phyloP scores from a whole-genome alignment of 2,329 filamentous ascomycete species.

The Neocucurbitaria cava region DNA sequence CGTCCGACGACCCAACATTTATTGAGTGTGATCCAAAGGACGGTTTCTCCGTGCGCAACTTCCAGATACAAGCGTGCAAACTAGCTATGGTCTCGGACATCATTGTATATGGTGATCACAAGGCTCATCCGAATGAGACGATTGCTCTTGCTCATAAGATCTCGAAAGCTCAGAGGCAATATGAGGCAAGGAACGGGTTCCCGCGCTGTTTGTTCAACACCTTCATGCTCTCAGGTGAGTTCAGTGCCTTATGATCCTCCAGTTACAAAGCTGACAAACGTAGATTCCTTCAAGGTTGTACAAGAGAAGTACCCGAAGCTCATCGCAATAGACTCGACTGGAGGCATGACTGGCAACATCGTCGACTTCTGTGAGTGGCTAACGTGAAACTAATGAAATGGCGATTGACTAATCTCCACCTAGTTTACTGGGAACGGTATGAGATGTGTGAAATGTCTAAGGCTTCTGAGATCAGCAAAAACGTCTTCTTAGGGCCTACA shows the following conservation, averaged over 20 bases:
- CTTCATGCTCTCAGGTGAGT: conserved; percentile 71
- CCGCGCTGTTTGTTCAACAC: conserved; percentile 76
- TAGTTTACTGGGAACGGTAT: conserved; percentile 78
- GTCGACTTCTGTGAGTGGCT: conserved; percentile 76
- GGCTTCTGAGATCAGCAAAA: conserved; percentile 84
- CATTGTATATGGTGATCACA: conserved; percentile 84
- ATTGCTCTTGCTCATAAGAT: conserved; percentile 69
- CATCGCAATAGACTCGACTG: conserved; percentile 76
- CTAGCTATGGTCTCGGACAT: conserved; percentile 88
- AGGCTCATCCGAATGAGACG: conserved; percentile 67
- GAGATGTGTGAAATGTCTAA: conserved; percentile 96
- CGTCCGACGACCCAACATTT: conserved; percentile 67
- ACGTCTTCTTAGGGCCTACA: conserved; percentile 90
- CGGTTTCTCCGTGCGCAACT: conserved; percentile 95
- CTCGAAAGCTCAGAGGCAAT: conserved; percentile 76
- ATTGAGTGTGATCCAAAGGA: conserved; percentile 84
- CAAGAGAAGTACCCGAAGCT: conserved; percentile 73
- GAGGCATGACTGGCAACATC: conserved; percentile 75
- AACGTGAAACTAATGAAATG: background rate
- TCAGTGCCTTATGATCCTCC: background rate
- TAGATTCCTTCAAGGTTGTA: conserved; percentile 56
- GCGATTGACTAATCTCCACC: background rate
- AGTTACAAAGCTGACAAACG: conserved; percentile 13
- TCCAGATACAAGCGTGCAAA: conserved; percentile 94
- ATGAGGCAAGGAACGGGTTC: conserved; percentile 68